Percentiles rank a stretch among this genome's conserved stretches.
Conservation (phyloP, 2,329 filamentous ascomycete genomes). For the Nigrograna mackinnonii region DNA sequence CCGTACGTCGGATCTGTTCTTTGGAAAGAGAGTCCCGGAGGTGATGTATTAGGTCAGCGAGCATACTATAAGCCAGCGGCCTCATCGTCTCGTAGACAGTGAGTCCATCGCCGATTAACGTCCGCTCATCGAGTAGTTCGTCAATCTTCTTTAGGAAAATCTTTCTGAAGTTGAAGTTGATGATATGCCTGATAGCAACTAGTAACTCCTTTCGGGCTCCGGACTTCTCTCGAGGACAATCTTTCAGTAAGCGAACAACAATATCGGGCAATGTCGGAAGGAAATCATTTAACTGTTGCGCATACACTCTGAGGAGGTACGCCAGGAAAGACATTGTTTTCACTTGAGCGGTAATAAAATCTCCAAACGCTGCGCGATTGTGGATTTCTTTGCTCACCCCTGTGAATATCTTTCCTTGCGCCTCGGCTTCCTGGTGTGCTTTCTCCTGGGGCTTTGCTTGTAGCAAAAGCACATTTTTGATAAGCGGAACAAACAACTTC, state of each 20-base stretch:
- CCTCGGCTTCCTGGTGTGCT: conserved; percentile 83
- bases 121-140: conserved; percentile 90
- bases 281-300: conserved; percentile 85
- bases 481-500: conserved; percentile 87
- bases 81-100: conserved; percentile 97
- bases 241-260: conserved; percentile 86
- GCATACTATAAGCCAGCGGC: conserved; percentile 95
- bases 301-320: conserved; percentile 86
- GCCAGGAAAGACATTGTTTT: conserved; percentile 99
- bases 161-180: conserved; percentile 97
- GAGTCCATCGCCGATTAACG: conserved; percentile 90
- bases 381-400: conserved; percentile 93
- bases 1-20: conserved; percentile 91
- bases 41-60: conserved; percentile 97
- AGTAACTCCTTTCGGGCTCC: conserved; percentile 91
- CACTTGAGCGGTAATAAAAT: conserved; percentile 96
- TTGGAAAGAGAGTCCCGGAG: conserved; percentile 86
- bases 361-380: conserved; percentile 91
- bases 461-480: conserved; percentile 84
- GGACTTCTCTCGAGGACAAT: conserved; percentile 94
- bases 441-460: conserved; percentile 93
- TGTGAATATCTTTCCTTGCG: conserved; percentile 81
- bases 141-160: conserved; percentile 96
- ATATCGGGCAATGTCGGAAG: conserved; percentile 83
- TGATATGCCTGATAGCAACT: conserved; percentile 96